These are phyloP conservation scores for Teratosphaeria nubilosa DNA, from an alignment of 2,329 filamentous ascomycete species.

Conservation along the genomic window DNA sequence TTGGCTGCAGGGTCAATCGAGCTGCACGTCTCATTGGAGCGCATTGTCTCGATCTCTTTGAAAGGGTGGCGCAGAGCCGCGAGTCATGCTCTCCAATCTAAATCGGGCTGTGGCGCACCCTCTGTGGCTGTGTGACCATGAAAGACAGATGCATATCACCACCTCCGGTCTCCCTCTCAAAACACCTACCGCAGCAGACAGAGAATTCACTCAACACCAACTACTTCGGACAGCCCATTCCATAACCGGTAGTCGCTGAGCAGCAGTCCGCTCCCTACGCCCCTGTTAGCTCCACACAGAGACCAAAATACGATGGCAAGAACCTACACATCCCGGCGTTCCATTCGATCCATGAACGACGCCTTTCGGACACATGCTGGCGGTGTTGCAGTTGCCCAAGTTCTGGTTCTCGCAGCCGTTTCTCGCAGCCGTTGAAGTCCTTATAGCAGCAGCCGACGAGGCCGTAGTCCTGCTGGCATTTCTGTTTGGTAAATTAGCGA, in stretches of 20 bases:
- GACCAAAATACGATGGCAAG: neutral
- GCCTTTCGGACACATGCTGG: neutral
- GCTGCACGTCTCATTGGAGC: neutral
- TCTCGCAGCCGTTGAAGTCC: neutral
- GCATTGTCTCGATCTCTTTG: neutral
- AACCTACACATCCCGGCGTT: neutral
- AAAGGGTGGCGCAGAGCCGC: no score
- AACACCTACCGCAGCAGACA: neutral
- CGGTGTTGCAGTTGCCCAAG: neutral
- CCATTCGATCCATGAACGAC: neutral
- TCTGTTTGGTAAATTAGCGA: neutral
- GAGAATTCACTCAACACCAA: neutral
- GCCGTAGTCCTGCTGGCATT: neutral
- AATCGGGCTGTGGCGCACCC: neutral
- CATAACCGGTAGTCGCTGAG: neutral
- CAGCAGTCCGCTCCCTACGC: slow-evolving; percentile 8
- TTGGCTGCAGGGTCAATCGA: no score
- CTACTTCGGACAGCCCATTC: neutral
- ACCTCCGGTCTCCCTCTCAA: neutral
- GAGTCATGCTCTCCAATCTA: neutral
- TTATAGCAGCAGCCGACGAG: neutral
- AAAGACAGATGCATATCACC: no score
- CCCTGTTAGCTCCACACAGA: no score
- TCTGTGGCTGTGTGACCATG: neutral
- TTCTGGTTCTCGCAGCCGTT: neutral